Base-by-base conservation (phyloP, 139 green algal species). In the Raphidocelis subcapitata region DNA sequence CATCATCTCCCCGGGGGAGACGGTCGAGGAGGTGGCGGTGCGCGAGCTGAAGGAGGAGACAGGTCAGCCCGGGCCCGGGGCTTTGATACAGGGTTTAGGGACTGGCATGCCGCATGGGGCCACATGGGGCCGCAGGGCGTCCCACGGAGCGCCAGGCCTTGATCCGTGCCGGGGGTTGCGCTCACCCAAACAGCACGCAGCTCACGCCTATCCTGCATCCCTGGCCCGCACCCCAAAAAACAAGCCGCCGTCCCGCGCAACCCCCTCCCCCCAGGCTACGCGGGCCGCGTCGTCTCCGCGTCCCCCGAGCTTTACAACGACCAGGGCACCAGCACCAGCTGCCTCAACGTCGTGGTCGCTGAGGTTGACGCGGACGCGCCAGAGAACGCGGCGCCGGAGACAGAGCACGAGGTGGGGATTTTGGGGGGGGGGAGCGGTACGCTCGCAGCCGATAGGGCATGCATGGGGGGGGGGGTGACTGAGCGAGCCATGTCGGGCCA, bases 1-100 rank as follows among this genome's bases (percentile, higher is more conserved):
- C 14, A 67, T 92, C 23, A 80, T 94, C 51, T 85, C 90, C 49
- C 33, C 65, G 4, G 87, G 80, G 1, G 89, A 94, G 63, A 76
- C 65, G 0, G 73, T 83, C 20, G 76, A 71, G 8, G 37, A 79
- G 15, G 82, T 85, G 46, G 89, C 89, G 1, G 55, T 92, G 32
- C 54, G 89, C 18, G 89, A 94, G 64, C 79, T 92, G 10, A 80
- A 73, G 20, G 89, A 94, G 59, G 86, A 94, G 59, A 92, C 86
- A 31, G 86, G 86, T 61, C 23, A 72, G 49, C 21, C 8, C 12
- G 41, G 41, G n/a, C n/a, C n/a, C n/a, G n/a, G n/a, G n/a, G n/a
- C n/a, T n/a, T n/a, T n/a, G n/a, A n/a, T n/a, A n/a, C n/a, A n/a
- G n/a, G n/a, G n/a, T n/a, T n/a, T n/a, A n/a, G n/a, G n/a, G n/a